These are phyloP conservation scores for Trichoderma asperellum DNA, from an alignment of 2,329 filamentous ascomycete genomes.

Conservation along the genomic window DNA sequence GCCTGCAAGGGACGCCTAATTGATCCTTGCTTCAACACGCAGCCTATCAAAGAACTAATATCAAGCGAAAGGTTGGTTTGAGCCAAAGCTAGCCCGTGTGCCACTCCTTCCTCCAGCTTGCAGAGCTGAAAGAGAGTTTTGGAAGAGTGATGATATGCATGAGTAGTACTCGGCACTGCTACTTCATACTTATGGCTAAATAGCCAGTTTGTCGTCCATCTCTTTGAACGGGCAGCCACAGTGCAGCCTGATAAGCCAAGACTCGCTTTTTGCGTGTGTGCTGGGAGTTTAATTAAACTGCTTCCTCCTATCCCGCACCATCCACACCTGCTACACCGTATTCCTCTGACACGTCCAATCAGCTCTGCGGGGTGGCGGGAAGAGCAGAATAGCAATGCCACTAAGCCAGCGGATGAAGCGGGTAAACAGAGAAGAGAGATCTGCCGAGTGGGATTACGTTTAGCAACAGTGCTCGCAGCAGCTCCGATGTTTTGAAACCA, in stretches of 20 bases:
- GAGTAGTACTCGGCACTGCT: not conserved
- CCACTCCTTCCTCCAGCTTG: constrained; percentile 1
- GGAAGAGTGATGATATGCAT: constrained; percentile 1
- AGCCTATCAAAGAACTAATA: not conserved
- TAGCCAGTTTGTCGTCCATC: not conserved
- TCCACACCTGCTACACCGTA: constrained; percentile 4
- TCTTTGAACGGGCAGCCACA: not conserved
- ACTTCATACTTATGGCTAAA: not conserved
- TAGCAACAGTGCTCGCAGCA: not conserved
- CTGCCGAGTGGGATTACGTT: constrained; percentile 9
- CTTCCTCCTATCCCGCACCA: constrained; percentile 24
- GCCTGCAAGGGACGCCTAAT: constrained; percentile 23
- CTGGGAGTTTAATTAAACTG: constrained; percentile 20
- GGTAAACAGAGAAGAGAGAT: constrained; percentile 14
- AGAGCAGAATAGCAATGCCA: not conserved
- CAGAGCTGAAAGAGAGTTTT: constrained; percentile 9
- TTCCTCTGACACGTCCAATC: not conserved
- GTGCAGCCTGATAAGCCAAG: not conserved
- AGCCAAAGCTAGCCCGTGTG: not conserved
- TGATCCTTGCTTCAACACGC: constrained; percentile 31
- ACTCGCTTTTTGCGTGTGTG: not conserved
- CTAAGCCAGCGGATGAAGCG: constrained; percentile 3
- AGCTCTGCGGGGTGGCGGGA: constrained; percentile 9
- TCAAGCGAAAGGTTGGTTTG: not conserved
- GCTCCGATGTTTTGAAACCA: constrained; percentile 12